A percentile compares a stretch with the other conserved stretches of the same genome.
Conservation (phyloP, 164 flowering plant genomes). For the Berberis thunbergii region DNA sequence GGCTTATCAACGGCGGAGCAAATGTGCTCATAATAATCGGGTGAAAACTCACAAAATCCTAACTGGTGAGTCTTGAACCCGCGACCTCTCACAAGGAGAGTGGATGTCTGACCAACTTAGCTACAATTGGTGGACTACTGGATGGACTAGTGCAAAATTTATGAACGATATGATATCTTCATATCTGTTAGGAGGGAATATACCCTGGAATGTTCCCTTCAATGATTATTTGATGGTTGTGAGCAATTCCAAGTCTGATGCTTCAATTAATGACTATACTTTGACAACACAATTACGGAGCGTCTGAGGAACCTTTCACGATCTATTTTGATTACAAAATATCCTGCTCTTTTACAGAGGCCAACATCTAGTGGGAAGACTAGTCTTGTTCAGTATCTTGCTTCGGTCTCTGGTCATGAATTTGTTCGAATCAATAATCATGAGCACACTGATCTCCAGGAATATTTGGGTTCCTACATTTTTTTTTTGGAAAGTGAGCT, state of each 20-base stretch:
- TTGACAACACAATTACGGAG: slow-evolving; percentile 57
- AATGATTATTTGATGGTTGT: slow-evolving; percentile 24
- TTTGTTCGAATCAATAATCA: slow-evolving; percentile 96
- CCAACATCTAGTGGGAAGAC: slow-evolving; percentile 99
- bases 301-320: slow-evolving; percentile 69
- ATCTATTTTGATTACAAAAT: slow-evolving; percentile 61
- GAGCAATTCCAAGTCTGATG: slow-evolving; percentile 12
- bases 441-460: slow-evolving; percentile 94
- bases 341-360: slow-evolving; percentile 94
- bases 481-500: too few species aligned
- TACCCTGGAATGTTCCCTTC: slow-evolving; percentile 34
- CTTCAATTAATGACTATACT: slow-evolving; percentile 42
- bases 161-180: slow-evolving; percentile 60
- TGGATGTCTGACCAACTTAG: too few species aligned
- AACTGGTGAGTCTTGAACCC: too few species aligned
- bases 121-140: too few species aligned
- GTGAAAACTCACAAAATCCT: too few species aligned
- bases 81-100: too few species aligned
- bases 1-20: too few species aligned
- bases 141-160: slow-evolving; percentile 63
- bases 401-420: slow-evolving; percentile 70
- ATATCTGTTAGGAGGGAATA: slow-evolving; percentile 30
- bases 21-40: too few species aligned
- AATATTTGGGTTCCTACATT: slow-evolving; percentile 92
- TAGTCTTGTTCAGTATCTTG: slow-evolving; percentile 89